A percentile compares a stretch with the other conserved stretches of the same genome.
These are phyloP conservation scores for Tremella mesenterica DNA, from an alignment of 768 basidiomycete genomes.

Conservation along the genomic window DNA sequence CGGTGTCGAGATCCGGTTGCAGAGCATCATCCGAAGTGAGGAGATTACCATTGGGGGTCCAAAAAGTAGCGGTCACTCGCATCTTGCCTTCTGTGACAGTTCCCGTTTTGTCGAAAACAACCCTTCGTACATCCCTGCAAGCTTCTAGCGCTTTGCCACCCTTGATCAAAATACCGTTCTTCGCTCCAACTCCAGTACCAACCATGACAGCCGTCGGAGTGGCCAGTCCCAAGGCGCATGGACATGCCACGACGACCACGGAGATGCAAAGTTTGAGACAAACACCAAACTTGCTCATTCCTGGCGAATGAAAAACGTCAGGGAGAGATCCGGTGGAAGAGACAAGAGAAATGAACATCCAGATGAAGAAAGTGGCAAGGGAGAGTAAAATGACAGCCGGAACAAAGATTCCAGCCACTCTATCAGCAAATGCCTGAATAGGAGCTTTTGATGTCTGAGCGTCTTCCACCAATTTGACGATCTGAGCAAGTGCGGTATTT, in stretches of 20 bases:
- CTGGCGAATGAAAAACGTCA: slow-evolving; percentile 71
- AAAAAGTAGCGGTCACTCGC: slow-evolving; percentile 63
- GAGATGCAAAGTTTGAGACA: slow-evolving; percentile 96
- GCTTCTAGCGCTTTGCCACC: slow-evolving; percentile 91
- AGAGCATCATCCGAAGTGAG: slow-evolving; percentile 1
- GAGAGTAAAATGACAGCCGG: slow-evolving; percentile 80
- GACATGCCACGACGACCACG: slow-evolving; percentile 95
- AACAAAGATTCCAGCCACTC: slow-evolving; percentile 88
- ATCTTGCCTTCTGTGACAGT: slow-evolving; percentile 95
- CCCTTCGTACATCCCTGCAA: slow-evolving; percentile 66
- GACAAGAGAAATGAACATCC: slow-evolving; percentile 64
- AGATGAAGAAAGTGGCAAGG: slow-evolving; percentile 66
- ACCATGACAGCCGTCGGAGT: slow-evolving; percentile 99
- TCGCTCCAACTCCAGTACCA: slow-evolving; percentile 90
- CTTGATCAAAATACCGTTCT: slow-evolving; percentile 96
- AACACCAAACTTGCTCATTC: slow-evolving; percentile 71
- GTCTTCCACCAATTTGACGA: slow-evolving; percentile 92
- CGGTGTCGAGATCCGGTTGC: slow-evolving; percentile 24
- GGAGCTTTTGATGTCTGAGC: slow-evolving; percentile 97
- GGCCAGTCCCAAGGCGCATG: slow-evolving; percentile 89
- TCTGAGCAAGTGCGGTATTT: slow-evolving; percentile 91
- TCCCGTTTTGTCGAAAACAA: slow-evolving; percentile 94
- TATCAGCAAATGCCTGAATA: slow-evolving; percentile 93
- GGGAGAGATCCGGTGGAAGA: slow-evolving; percentile 53
- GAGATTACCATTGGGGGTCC: slow-evolving; percentile 49